These are phyloP conservation scores for Aureobasidium sp. DNA, from an alignment of 2,329 filamentous ascomycete genomes.

Conservation along the genomic window DNA sequence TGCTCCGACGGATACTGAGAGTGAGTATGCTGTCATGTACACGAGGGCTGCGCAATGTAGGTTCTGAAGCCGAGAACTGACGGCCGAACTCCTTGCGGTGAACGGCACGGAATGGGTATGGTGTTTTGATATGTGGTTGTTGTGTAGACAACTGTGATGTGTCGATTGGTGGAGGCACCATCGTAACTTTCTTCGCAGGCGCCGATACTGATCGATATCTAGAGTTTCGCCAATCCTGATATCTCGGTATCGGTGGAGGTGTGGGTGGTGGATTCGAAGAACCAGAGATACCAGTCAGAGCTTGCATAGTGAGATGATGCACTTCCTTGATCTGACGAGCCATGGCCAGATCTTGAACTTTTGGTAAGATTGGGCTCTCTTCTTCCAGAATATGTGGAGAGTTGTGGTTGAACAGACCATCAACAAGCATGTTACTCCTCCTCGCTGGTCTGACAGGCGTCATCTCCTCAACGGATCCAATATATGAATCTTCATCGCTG, in stretches of 20 bases:
- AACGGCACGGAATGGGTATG: conserved; percentile 32
- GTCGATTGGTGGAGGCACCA: conserved; percentile 38
- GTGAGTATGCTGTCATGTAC: conserved; percentile 34
- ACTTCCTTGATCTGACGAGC: conserved; percentile 34
- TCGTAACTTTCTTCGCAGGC: conserved; percentile 31
- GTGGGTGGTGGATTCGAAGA: conserved; percentile 4
- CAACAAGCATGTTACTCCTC: conserved; percentile 7
- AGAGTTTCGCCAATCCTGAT: conserved; percentile 17
- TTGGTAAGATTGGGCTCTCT: conserved; percentile 22
- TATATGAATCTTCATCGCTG: conserved; percentile 18
- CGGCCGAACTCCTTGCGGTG: conserved; percentile 31
- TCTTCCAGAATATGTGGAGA: conserved; percentile 18
- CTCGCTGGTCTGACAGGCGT: conserved; percentile 15
- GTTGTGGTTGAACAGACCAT: conserved; percentile 9
- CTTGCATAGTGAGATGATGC: conserved; percentile 36
- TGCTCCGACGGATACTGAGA: conserved; percentile 33
- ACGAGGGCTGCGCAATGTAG: conserved; percentile 6
- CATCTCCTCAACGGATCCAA: conserved; percentile 22
- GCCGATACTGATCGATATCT: conserved; percentile 23
- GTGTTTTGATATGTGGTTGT: conserved; percentile 32
- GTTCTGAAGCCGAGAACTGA: conserved; percentile 23
- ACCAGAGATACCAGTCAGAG: conserved; percentile 30
- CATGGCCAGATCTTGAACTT: conserved; percentile 20
- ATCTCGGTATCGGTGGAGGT: conserved; percentile 11
- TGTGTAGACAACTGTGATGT: conserved; percentile 23